Percentiles rank a stretch among this genome's conserved stretches.
These are phyloP conservation scores for Colletotrichum gigasporum DNA, from an alignment of 2,329 filamentous ascomycete genomes.

Conservation along the genomic window DNA sequence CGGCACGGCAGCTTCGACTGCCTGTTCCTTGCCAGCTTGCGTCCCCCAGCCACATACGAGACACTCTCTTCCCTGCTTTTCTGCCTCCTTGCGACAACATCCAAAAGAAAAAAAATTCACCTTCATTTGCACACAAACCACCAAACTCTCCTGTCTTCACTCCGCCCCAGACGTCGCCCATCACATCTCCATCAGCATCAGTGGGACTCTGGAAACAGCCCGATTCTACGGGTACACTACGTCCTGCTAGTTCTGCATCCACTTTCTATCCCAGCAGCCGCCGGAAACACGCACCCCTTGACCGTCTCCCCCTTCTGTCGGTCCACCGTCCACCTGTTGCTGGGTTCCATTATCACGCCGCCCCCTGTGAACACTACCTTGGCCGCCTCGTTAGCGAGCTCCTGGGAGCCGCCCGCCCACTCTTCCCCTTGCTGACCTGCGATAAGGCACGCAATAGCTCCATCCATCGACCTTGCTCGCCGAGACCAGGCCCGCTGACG, in stretches of 20 bases:
- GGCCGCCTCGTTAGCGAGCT: slow-evolving; percentile 27
- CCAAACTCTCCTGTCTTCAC: background rate
- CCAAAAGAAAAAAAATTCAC: background rate
- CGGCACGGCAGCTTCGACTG: background rate
- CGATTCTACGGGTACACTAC: slow-evolving; percentile 17
- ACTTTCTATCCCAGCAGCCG: slow-evolving; percentile 17
- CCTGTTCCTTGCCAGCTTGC: slow-evolving; percentile 3
- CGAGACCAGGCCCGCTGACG: slow-evolving; percentile 25
- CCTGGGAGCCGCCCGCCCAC: slow-evolving; percentile 28
- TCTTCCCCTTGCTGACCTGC: slow-evolving; percentile 32
- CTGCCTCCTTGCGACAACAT: slow-evolving; percentile 32
- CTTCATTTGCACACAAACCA: slow-evolving; percentile 1
- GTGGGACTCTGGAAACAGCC: slow-evolving; percentile 25
- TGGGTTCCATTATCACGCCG: slow-evolving; percentile 20
- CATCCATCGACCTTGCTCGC: slow-evolving; percentile 28
- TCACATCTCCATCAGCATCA: slow-evolving; percentile 14
- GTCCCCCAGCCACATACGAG: slow-evolving; percentile 37
- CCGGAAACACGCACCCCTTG: slow-evolving; percentile 25
- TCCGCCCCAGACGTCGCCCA: background rate
- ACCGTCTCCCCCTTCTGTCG: slow-evolving; percentile 23
- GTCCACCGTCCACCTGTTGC: slow-evolving; percentile 23
- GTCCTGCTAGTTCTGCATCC: slow-evolving; percentile 23
- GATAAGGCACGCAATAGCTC: slow-evolving; percentile 33
- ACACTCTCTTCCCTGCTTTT: slow-evolving; percentile 39
- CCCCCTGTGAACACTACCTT: slow-evolving; percentile 28